Percentiles rank a stretch among this genome's conserved stretches.
phyloP scores from a whole-genome alignment of 2,329 filamentous ascomycete species.

The Pseudogymnoascus sp. region DNA sequence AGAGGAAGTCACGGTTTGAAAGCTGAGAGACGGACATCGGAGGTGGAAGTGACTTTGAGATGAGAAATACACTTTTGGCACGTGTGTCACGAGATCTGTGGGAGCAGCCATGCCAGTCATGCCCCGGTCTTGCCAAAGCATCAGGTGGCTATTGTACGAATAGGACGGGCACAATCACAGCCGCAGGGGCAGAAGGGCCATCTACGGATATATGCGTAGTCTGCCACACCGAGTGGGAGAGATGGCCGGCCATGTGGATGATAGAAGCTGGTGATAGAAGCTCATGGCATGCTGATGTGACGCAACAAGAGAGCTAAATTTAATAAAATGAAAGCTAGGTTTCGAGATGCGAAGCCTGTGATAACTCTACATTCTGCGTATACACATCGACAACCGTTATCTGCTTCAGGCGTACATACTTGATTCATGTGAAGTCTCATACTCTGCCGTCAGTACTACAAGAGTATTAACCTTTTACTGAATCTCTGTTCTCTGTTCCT shows the following conservation, averaged over 20 bases:
- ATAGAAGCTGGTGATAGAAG: not conserved
- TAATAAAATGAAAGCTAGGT: not conserved
- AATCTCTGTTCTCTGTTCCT: not conserved
- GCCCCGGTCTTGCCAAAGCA: not conserved
- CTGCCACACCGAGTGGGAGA: not conserved
- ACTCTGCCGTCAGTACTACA: not conserved
- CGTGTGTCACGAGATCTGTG: not conserved
- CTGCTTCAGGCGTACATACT: not conserved
- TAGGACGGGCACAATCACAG: not conserved
- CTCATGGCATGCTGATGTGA: constrained; percentile 4
- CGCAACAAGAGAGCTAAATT: constrained; percentile 1
- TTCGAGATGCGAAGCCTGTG: not conserved
- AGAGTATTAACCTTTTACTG: not conserved
- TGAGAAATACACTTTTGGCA: not conserved
- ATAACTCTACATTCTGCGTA: not conserved
- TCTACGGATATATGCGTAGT: not conserved
- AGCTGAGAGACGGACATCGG: constrained; percentile 18
- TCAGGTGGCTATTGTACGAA: not conserved
- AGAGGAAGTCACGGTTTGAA: constrained; percentile 28
- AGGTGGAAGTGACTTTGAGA: not conserved
- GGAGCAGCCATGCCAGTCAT: not conserved
- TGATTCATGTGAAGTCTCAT: not conserved
- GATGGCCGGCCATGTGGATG: not conserved
- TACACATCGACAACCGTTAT: not conserved
- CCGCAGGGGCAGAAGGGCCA: not conserved